Base-by-base conservation (phyloP, 306 rosid species). In the Fragaria nilgerrensis region DNA sequence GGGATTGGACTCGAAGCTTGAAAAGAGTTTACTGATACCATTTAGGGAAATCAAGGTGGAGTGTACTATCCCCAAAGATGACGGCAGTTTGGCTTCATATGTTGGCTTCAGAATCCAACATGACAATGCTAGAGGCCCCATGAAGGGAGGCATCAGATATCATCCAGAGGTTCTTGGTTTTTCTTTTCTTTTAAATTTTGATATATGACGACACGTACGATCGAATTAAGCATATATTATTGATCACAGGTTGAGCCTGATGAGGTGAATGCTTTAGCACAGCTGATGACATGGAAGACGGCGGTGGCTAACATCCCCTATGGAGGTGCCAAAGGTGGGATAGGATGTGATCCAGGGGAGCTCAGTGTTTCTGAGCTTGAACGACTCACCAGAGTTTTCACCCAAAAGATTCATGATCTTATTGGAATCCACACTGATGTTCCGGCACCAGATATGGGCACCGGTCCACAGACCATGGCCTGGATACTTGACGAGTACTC, bases 91-190 rank as follows among this genome's bases (percentile, higher is more conserved):
- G 82, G 97, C 91, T 23, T 88, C 97, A 22, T 95, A 84, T 72
- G 90, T 95, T 70, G 98, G 98, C n/a, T 95, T 95, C 77, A 84
- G 98, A 71, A 49, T 95, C 77, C 98, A 95, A 80, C 98, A 95
- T 79, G 98, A 95, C 83, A 95, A 95, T 82, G 97, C 98, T 19
- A 95, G 98, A 92, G 98, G 98, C 70, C 98, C 98, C 72, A 95
- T 95, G 98, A 95, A 95, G 84, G 98, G 98, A 81, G 98, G 98
- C 75, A 95, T 95, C 86, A 95, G 98, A 92, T 95, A 95, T 82
- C 98, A 95, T 68, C 97, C 97, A 8, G 98, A 95, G 98, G 98
- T 94, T 74, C 34, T 61, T 12, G 5, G 4, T 5, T 15, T 12
- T 23, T 56, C 37, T 44, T 5, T 63, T 12, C 36, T 4, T 55